Conservation (phyloP, 2,329 filamentous ascomycete species). For the Drechslera avenae region DNA sequence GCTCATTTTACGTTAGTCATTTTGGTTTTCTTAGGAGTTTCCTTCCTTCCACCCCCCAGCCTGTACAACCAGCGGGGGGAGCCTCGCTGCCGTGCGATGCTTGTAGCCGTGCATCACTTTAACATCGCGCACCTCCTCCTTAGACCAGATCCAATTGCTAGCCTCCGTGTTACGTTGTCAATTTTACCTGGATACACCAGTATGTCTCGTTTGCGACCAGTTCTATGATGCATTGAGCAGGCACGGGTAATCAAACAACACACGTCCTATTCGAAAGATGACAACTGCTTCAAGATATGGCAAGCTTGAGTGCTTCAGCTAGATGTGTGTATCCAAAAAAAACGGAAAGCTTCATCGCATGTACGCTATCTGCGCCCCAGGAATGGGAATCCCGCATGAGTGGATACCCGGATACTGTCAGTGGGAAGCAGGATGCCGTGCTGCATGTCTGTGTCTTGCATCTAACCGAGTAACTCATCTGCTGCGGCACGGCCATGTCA, state of each 20-base stretch:
- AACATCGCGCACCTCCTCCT: constrained; percentile 14
- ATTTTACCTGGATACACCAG: constrained; percentile 9
- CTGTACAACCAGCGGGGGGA: constrained; percentile 24
- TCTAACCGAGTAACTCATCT: constrained; percentile 13
- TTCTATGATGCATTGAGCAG: neutral
- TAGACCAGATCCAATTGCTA: constrained; percentile 1
- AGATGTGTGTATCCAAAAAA: neutral
- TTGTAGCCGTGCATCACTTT: constrained; percentile 7
- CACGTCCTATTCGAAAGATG: neutral
- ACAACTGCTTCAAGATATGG: neutral
- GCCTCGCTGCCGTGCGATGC: constrained; percentile 22
- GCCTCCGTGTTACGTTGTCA: constrained; percentile 11
- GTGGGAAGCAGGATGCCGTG: constrained; percentile 26
- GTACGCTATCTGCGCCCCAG: constrained; percentile 4
- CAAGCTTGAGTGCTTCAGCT: neutral
- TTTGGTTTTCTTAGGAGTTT: constrained; percentile 7
- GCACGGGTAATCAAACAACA: neutral
- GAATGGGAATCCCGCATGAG: neutral
- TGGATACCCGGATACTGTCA: constrained; percentile 2
- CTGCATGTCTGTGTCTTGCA: constrained; percentile 25
- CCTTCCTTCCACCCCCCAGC: constrained; percentile 4
- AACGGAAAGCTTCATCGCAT: neutral
- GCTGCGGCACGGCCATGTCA: constrained; percentile 3
- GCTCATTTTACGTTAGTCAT: constrained; percentile 13
- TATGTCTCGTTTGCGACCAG: neutral